phyloP scores from a whole-genome alignment of 805 yeast species.

The Cyberlindnera mrakii region DNA sequence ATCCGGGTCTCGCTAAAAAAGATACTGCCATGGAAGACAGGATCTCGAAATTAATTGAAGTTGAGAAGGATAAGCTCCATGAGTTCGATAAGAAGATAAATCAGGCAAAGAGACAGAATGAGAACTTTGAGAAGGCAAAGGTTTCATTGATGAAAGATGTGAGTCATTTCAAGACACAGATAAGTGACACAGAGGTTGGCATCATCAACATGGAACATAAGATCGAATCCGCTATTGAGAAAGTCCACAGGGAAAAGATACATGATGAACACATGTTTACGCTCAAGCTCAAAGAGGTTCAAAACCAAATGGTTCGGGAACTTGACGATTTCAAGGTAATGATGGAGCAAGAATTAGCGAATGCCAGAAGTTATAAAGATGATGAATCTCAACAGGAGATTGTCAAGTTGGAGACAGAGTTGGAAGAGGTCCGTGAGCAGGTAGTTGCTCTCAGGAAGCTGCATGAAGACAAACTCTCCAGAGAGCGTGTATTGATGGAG shows the following conservation, averaged over 20 bases:
- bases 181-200: conserved; percentile 11
- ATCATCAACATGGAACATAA: conserved; percentile 10
- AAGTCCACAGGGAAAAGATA: conserved; percentile 1
- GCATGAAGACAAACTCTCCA: conserved; percentile 4
- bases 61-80: conserved; percentile 7
- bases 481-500: conserved; percentile 5
- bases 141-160: conserved; percentile 1
- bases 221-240: conserved; percentile 3
- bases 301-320: conserved; percentile 24
- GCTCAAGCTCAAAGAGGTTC: conserved; percentile 24
- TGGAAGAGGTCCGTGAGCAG: conserved; percentile 4
- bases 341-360: conserved; percentile 24
- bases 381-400: conserved; percentile 13
- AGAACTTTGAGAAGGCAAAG: conserved; percentile 4
- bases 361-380: conserved; percentile 20
- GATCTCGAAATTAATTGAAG: conserved; percentile 6
- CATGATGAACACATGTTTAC: conserved; percentile 14
- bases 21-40: conserved; percentile 10
- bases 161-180: conserved; percentile 9
- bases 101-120: conserved; percentile 2
- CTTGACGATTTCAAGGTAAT: conserved; percentile 27
- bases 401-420: conserved; percentile 11
- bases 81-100: conserved; percentile 8
- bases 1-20: conserved; percentile 12
- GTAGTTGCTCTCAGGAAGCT: background rate